These are phyloP conservation scores for Erysimum cheiranthoides DNA, from an alignment of 345 rosid genomes.

Conservation along the genomic window DNA sequence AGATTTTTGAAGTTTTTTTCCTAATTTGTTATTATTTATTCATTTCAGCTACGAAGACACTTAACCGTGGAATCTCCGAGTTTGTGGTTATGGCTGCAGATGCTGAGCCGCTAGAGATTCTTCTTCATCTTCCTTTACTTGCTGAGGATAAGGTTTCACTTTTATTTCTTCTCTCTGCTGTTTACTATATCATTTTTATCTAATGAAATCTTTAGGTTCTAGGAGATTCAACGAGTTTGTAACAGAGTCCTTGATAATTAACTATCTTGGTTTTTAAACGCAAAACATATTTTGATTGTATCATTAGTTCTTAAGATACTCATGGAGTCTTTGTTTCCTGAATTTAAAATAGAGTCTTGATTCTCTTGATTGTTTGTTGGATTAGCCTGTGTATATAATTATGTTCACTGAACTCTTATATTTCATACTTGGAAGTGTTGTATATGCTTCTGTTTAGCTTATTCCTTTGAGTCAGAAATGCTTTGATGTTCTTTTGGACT, in stretches of 20 bases:
- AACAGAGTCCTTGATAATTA: background rate
- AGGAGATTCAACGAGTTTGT: background rate
- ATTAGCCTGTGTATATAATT: background rate
- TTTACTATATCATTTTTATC: background rate
- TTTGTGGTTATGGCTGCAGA: constrained; percentile 87
- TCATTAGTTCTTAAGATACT: background rate
- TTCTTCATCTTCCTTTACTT: constrained; percentile 72
- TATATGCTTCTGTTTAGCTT: background rate
- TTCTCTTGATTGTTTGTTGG: background rate
- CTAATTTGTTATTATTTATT: background rate
- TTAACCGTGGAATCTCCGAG: constrained; percentile 95
- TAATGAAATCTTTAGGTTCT: background rate
- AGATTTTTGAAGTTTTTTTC: background rate
- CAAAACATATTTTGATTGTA: too few species aligned
- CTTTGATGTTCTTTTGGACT: background rate
- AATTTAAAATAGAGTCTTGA: background rate
- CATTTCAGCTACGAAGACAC: constrained; percentile 84
- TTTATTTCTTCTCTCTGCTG: background rate
- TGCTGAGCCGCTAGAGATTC: constrained; percentile 90
- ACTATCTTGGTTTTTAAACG: too few species aligned
- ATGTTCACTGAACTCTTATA: background rate
- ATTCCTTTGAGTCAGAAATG: background rate
- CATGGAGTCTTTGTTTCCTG: background rate
- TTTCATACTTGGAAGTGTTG: background rate
- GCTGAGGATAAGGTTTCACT: constrained; percentile 81